phyloP scores from a whole-genome alignment of 768 basidiomycete species.

The Phanerodontia chrysosporium region DNA sequence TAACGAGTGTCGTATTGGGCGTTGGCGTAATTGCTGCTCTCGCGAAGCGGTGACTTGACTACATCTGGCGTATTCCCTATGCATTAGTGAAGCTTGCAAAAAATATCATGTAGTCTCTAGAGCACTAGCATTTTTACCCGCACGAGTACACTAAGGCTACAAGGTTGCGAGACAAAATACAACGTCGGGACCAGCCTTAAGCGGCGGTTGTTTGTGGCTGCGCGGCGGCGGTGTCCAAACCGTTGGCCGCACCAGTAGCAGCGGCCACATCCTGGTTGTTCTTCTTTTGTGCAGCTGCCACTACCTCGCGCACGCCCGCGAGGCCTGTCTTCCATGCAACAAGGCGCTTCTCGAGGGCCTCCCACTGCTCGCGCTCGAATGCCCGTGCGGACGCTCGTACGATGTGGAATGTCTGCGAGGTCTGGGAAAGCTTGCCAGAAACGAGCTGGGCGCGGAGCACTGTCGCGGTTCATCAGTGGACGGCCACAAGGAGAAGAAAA shows the following conservation, averaged over 20 bases:
- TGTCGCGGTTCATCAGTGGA: conserved; percentile 24
- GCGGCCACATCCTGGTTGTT: conserved; percentile 11
- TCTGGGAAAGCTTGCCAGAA: conserved; percentile 81
- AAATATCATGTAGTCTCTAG: background rate
- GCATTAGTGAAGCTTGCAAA: no score
- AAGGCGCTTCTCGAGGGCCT: conserved; percentile 66
- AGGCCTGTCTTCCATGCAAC: conserved; percentile 76
- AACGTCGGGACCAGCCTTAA: background rate
- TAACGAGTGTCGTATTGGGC: conserved; percentile 44
- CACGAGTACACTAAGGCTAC: conserved; percentile 1
- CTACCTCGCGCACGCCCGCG: conserved; percentile 64
- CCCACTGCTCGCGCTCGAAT: conserved; percentile 80
- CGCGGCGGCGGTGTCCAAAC: conserved; percentile 5
- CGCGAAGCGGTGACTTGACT: background rate
- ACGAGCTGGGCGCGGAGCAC: conserved; percentile 79
- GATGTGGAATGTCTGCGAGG: conserved; percentile 66
- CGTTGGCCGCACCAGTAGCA: conserved; percentile 4
- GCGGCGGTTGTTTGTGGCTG: conserved; percentile 10
- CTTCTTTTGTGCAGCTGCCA: conserved; percentile 44
- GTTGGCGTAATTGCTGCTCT: conserved; percentile 27
- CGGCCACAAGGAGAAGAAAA: background rate
- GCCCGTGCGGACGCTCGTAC: conserved; percentile 69
- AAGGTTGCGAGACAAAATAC: conserved; percentile 1
- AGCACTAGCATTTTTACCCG: background rate
- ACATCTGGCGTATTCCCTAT: background rate